Conservation (phyloP, 2,329 filamentous ascomycete genomes). For the Fusarium mexicanum region DNA sequence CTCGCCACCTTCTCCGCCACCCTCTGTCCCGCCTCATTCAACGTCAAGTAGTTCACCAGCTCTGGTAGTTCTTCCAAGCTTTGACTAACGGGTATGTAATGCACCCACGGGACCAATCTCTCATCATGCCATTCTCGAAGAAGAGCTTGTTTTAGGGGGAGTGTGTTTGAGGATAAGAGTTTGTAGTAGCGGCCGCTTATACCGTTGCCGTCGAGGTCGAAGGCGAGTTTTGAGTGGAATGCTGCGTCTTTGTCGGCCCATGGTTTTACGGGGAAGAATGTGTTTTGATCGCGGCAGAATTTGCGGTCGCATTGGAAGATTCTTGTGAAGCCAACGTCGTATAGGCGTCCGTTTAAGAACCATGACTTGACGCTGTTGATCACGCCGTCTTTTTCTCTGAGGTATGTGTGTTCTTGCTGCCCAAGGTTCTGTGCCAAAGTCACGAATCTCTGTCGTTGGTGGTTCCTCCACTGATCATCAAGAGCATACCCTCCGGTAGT, state of each 20-base stretch:
- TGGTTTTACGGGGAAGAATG: slow-evolving; percentile 44
- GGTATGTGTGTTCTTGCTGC: slow-evolving; percentile 45
- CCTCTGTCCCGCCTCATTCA: slow-evolving; percentile 56
- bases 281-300: slow-evolving; percentile 49
- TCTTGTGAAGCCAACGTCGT: slow-evolving; percentile 56
- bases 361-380: slow-evolving; percentile 35
- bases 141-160: slow-evolving; percentile 62
- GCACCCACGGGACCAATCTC: slow-evolving; percentile 63
- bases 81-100: slow-evolving; percentile 64
- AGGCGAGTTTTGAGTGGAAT: slow-evolving; percentile 52
- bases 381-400: slow-evolving; percentile 37
- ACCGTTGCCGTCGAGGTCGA: slow-evolving; percentile 67
- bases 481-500: slow-evolving; percentile 59
- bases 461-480: slow-evolving; percentile 50
- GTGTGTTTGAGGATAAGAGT: slow-evolving; percentile 57
- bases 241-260: slow-evolving; percentile 50
- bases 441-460: slow-evolving; percentile 61
- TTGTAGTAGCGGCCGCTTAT: slow-evolving; percentile 64
- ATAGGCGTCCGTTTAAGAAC: slow-evolving; percentile 52
- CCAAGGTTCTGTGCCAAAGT: slow-evolving; percentile 48
- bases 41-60: slow-evolving; percentile 57
- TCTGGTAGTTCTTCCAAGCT: slow-evolving; percentile 63
- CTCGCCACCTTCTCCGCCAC: slow-evolving; percentile 63
- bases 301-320: slow-evolving; percentile 56
- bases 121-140: slow-evolving; percentile 69